phyloP scores from a whole-genome alignment of 352 stramenopile species.

The Pythium vanterpoolii region DNA sequence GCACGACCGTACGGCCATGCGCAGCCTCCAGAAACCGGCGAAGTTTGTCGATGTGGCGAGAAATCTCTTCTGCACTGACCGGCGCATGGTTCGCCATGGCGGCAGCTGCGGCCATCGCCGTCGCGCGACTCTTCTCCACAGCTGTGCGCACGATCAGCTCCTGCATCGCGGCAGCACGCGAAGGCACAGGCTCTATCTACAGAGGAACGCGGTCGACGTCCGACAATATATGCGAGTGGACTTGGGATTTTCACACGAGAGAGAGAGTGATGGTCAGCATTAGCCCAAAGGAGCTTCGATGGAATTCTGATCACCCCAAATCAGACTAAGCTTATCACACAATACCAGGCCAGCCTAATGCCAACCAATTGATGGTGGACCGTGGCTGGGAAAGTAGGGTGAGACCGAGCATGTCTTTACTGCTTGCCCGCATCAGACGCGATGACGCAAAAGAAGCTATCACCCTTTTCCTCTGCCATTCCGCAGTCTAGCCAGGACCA shows the following conservation, averaged over 20 bases:
- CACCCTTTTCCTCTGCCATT: neutral
- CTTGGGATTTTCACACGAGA: neutral
- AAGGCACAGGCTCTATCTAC: too few species aligned
- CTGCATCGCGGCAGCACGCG: too few species aligned
- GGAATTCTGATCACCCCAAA: conserved; percentile 2
- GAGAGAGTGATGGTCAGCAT: neutral
- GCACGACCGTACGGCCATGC: conserved; percentile 54
- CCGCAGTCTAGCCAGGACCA: neutral
- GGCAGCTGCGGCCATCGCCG: conserved; percentile 16
- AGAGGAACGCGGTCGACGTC: too few species aligned
- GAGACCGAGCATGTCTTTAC: conserved; percentile 6
- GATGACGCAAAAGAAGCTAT: neutral
- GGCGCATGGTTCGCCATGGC: conserved; percentile 11
- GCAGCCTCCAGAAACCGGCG: conserved; percentile 53
- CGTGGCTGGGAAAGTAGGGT: too few species aligned
- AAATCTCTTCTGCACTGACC: conserved; percentile 12
- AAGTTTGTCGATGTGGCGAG: conserved; percentile 36
- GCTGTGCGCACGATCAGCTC: conserved; percentile 27
- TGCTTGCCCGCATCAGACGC: neutral
- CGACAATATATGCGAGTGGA: neutral
- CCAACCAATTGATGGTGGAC: too few species aligned
- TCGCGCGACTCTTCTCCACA: conserved; percentile 22
- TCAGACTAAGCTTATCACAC: neutral
- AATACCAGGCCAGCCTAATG: too few species aligned
- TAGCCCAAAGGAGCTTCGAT: conserved; percentile 1